A percentile compares a stretch with the other conserved stretches of the same genome.
These are phyloP conservation scores for Auriscalpium orientale DNA, from an alignment of 768 basidiomycete genomes.

Conservation along the genomic window DNA sequence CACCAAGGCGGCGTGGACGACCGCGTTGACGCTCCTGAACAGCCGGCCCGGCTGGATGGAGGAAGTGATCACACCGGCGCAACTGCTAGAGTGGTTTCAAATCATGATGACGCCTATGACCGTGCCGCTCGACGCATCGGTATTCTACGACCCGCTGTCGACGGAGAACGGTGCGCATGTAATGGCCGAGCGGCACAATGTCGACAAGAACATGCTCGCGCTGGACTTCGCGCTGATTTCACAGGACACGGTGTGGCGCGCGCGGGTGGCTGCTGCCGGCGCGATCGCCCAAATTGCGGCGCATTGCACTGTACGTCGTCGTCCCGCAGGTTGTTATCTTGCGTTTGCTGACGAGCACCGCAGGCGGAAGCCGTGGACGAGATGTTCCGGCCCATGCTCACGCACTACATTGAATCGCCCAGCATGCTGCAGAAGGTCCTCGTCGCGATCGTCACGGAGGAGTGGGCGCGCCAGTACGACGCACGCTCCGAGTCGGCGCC, in stretches of 20 bases:
- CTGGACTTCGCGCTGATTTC: slow-evolving; percentile 85
- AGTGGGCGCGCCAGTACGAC: slow-evolving; percentile 74
- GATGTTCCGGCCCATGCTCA: slow-evolving; percentile 68
- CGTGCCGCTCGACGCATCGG: slow-evolving; percentile 56
- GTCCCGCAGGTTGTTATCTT: no score
- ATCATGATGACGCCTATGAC: slow-evolving; percentile 88
- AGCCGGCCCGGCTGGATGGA: slow-evolving; percentile 41
- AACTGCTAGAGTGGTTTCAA: slow-evolving; percentile 78
- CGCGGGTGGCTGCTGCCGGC: slow-evolving; percentile 68
- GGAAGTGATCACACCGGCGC: slow-evolving; percentile 45
- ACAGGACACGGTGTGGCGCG: slow-evolving; percentile 68
- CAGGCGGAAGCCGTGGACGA: slow-evolving; percentile 42
- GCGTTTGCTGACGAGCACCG: background rate
- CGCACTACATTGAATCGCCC: slow-evolving; percentile 76
- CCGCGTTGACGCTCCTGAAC: slow-evolving; percentile 53
- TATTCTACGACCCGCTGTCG: slow-evolving; percentile 61
- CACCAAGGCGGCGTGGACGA: slow-evolving; percentile 67
- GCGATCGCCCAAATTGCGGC: slow-evolving; percentile 67
- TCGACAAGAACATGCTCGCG: slow-evolving; percentile 91
- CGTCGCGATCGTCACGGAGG: slow-evolving; percentile 78
- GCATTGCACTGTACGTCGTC: slow-evolving; percentile 3
- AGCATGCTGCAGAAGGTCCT: slow-evolving; percentile 91
- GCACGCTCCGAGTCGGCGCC: slow-evolving; percentile 19
- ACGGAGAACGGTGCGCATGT: slow-evolving; percentile 37
- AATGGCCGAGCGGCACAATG: slow-evolving; percentile 70